Percentiles rank a stretch among this genome's conserved stretches.
Evolutionary conservation across 225 moss, liverwort and hornwort species (phyloP).

Genomic region (Straminergon stramineum): DNA sequence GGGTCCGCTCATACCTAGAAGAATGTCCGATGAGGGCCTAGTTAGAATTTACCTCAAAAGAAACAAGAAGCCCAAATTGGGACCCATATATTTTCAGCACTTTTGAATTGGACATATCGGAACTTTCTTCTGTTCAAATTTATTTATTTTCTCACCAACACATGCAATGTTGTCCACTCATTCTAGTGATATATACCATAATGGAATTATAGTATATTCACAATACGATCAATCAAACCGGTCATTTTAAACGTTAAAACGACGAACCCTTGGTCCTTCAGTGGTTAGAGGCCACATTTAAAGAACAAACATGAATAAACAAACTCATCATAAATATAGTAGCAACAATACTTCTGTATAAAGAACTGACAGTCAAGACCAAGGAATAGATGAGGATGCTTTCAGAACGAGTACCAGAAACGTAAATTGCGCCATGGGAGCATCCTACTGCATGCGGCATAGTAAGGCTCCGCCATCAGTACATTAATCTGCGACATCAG

Average conservation of each 20-base stretch:
- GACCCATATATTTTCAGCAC: neutral
- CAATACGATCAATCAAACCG: neutral
- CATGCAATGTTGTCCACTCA: neutral
- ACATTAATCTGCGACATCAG: slow-evolving; percentile 51
- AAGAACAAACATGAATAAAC: neutral
- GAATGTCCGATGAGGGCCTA: neutral
- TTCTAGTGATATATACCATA: neutral
- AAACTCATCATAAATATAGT: neutral
- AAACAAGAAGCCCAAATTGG: neutral
- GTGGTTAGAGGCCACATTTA: neutral
- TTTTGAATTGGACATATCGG: neutral
- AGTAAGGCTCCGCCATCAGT: slow-evolving; percentile 86
- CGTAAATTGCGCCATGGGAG: slow-evolving; percentile 83
- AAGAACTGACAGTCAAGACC: neutral
- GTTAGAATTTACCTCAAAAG: neutral
- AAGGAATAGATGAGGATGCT: neutral
- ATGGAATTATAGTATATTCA: neutral
- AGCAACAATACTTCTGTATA: neutral
- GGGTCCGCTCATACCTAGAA: slow-evolving; percentile 67
- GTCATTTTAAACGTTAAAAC: neutral
- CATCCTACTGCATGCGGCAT: slow-evolving; percentile 58
- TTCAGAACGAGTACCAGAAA: slow-evolving; percentile 57
- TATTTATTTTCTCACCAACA: neutral
- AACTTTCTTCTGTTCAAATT: neutral
- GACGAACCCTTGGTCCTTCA: neutral